phyloP scores from a whole-genome alignment of 768 basidiomycete genomes.

The Macrolepiota fuliginosa region DNA sequence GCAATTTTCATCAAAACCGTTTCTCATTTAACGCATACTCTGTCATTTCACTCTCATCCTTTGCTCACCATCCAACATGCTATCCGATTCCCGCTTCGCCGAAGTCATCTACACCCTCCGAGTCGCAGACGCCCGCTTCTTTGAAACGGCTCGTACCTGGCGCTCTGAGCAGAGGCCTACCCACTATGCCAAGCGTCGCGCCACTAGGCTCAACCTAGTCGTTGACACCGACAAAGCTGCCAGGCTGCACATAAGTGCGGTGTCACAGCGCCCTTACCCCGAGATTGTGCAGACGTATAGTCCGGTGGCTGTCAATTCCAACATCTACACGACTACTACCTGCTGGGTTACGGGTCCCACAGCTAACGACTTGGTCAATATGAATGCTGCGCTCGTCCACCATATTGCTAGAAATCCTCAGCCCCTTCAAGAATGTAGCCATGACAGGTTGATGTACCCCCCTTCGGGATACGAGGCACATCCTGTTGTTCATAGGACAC shows the following conservation, averaged over 20 bases:
- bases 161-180: slow-evolving; percentile 36
- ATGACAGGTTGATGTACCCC: neutral
- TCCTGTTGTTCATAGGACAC: neutral
- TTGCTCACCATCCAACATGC: neutral
- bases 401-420: neutral
- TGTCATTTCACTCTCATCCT: neutral
- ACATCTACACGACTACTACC: neutral
- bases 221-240: slow-evolving; percentile 42
- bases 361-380: neutral
- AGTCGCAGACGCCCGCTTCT: slow-evolving; percentile 40
- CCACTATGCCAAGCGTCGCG: slow-evolving; percentile 47
- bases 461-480: neutral
- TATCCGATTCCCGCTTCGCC: slow-evolving; percentile 8
- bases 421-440: neutral
- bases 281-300: slow-evolving; percentile 3
- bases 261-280: neutral
- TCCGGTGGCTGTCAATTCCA: neutral
- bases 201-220: slow-evolving; percentile 38
- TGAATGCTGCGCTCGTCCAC: neutral
- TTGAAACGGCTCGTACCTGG: slow-evolving; percentile 32
- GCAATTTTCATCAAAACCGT: neutral
- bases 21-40: neutral
- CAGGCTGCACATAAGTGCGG: slow-evolving; percentile 32
- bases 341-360: neutral
- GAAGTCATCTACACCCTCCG: slow-evolving; percentile 36